phyloP scores from a whole-genome alignment of 1,284 basidiomycete genomes.

The Trichosporon sp. region DNA sequence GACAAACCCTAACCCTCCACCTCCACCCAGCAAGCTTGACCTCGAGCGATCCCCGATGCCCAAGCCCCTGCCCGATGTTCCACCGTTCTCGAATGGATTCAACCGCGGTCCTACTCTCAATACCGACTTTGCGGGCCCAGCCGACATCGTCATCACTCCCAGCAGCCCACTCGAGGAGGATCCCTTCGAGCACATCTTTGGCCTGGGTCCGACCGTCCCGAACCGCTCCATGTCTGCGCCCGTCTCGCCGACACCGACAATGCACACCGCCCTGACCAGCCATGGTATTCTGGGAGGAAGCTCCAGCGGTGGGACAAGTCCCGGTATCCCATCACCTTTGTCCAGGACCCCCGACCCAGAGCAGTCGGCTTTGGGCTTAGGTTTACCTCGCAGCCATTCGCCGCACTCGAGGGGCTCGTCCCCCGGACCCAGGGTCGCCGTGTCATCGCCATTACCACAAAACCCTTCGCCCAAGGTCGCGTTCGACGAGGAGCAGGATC shows the following conservation, averaged over 20 bases:
- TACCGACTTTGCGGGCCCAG: constrained; percentile 20
- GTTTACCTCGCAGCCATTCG: constrained; percentile 36
- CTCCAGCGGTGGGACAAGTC: constrained; percentile 19
- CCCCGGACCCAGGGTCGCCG: constrained; percentile 30
- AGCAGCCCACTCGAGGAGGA: constrained; percentile 40
- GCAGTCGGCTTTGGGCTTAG: constrained; percentile 39
- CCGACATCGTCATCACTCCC: constrained; percentile 51
- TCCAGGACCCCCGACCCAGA: not conserved
- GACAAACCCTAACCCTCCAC: constrained; percentile 10
- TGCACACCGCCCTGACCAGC: constrained; percentile 18
- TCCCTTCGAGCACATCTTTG: constrained; percentile 26
- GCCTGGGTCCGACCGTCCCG: constrained; percentile 6
- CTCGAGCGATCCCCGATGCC: constrained; percentile 20
- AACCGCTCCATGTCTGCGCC: constrained; percentile 32
- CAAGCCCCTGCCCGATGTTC: constrained; percentile 28
- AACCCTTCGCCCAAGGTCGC: constrained; percentile 46
- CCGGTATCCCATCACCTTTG: constrained; percentile 1
- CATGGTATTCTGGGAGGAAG: constrained; percentile 5
- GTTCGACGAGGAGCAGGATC: constrained; percentile 35
- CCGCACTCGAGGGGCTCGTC: not conserved
- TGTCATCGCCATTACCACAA: constrained; percentile 47
- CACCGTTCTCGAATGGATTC: constrained; percentile 7
- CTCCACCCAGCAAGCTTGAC: not conserved
- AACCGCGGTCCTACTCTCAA: not conserved
- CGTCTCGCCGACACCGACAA: constrained; percentile 23